Evolutionary conservation across 2,329 filamentous ascomycete species (phyloP), one percentile per base, ranked within the genome.

Genomic region (Waltergamsia citrina): DNA sequence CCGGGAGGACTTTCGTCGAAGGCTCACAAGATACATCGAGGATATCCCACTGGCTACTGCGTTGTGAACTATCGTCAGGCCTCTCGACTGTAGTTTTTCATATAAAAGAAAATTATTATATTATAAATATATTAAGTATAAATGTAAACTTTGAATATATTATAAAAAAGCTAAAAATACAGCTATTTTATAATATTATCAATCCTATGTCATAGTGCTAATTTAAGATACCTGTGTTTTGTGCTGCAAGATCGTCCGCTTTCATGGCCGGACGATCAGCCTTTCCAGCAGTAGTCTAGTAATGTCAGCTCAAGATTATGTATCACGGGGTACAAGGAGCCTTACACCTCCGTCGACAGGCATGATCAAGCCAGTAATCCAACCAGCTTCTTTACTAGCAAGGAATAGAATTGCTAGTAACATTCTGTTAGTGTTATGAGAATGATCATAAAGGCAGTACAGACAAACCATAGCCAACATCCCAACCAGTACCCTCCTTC

Each of bases 361-460:
- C 49, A 52, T 47, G 10, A 48, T 41, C 0, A 47, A 30, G 2
- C 49, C 48, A 0, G 50, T 52, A 6, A 52, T 52, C 48, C 49
- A 51, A 3, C 40, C 24, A 1, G 48, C 44, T 26, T 51, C 50
- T 33, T 46, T 51, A 23, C 48, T 51, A 12, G 39, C 33, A 1
- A 51, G 43, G 24, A 50, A 50, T 1, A 50, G 24, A 11, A 49
- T 42, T 3, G 44, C 48, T 51, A 6, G 1, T 17, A 15, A 12
- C 18, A 12, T 15, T 15, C 17, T 15, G 2, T 12, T 11, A 12
- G 12, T 12, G 29, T 6, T 18, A 15, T 17, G 7, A 15, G 14
- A 19, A 30, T 3, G 7, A 16, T 14, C 7, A 6, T 12, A 30
- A 7, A 3, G n/a, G 17, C 14, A 15, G 12, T 15, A n/a, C n/a